Percentiles rank a stretch among this genome's conserved stretches.
Conservation (phyloP, 2,329 filamentous ascomycete genomes). For the Westerdykella ornata region DNA sequence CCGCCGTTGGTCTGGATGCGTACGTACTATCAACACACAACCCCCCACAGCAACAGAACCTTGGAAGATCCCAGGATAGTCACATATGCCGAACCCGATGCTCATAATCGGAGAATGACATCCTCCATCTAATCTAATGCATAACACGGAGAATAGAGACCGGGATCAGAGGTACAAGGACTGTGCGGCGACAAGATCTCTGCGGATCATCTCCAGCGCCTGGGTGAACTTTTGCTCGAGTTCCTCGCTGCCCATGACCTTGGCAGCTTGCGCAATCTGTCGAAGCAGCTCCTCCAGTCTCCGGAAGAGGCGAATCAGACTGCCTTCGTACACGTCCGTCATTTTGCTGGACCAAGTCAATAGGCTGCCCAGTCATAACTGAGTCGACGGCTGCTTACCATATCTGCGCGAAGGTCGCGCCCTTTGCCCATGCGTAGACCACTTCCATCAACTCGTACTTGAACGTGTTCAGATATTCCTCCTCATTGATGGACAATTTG, state of each 20-base stretch:
- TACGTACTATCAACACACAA: too few relatives aligned
- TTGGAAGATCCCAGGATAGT: too few relatives aligned
- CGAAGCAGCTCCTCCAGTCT: constrained; percentile 88
- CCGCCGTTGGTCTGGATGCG: too few relatives aligned
- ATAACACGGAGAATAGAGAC: too few relatives aligned
- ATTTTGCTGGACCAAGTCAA: constrained; percentile 66
- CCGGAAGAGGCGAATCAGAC: constrained; percentile 90
- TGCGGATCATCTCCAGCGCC: constrained; percentile 74
- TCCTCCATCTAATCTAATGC: too few relatives aligned
- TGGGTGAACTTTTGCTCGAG: constrained; percentile 87
- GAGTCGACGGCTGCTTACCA: constrained; percentile 58
- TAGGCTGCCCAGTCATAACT: constrained; percentile 4
- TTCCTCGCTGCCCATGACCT: constrained; percentile 97
- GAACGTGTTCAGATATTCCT: constrained; percentile 82
- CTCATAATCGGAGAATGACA: too few relatives aligned
- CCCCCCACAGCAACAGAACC: too few relatives aligned
- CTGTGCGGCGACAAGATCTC: constrained; percentile 92
- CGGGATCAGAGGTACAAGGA: constrained; percentile 64
- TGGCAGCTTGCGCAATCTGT: constrained; percentile 91
- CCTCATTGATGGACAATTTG: constrained; percentile 89
- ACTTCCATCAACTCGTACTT: constrained; percentile 98
- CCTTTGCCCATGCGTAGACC: constrained; percentile 84
- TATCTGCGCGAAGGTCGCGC: constrained; percentile 83
- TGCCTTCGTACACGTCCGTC: constrained; percentile 97
- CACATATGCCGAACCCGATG: too few relatives aligned